Evolutionary conservation across 1,284 basidiomycete genomes (phyloP).

Genomic region (Ceratobasidium theobromae): DNA sequence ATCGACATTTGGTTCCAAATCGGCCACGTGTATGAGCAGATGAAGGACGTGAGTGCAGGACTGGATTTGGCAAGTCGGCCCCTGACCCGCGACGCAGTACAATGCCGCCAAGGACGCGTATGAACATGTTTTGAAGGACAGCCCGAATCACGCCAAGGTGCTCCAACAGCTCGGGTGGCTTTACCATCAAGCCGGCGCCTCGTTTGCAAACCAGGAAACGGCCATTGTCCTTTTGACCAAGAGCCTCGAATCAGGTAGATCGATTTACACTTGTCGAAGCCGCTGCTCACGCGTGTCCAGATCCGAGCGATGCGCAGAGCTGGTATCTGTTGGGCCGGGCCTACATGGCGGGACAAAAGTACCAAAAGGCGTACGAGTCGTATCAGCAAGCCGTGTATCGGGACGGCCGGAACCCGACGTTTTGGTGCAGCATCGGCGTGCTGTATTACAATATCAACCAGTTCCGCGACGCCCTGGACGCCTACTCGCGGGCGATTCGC

Average conservation of each 20-base stretch:
- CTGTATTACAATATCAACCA: conserved; percentile 99
- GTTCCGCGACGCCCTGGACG: conserved; percentile 96
- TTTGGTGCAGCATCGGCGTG: conserved; percentile 99
- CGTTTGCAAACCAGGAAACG: conserved; percentile 93
- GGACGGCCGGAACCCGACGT: conserved; percentile 97
- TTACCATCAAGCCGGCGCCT: conserved; percentile 91
- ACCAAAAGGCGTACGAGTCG: conserved; percentile 99
- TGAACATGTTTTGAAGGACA: conserved; percentile 92
- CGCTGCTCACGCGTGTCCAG: conserved; percentile 12
- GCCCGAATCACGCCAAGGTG: conserved; percentile 94
- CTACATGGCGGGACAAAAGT: conserved; percentile 98
- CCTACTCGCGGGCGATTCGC: conserved; percentile 96
- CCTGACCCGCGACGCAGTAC: conserved; percentile 55
- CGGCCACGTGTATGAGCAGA: conserved; percentile 97
- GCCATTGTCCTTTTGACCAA: conserved; percentile 94
- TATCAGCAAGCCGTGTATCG: conserved; percentile 99
- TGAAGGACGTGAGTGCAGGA: conserved; percentile 75
- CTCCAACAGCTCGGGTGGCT: conserved; percentile 98
- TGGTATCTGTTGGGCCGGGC: conserved; percentile 98
- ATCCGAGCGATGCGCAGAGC: conserved; percentile 77
- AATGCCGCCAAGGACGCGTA: conserved; percentile 92
- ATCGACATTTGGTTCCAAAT: conserved; percentile 99
- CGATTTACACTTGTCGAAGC: not conserved
- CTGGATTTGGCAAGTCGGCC: not conserved
- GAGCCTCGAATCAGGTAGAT: conserved; percentile 86